Base-by-base conservation (phyloP, 2,329 filamentous ascomycete species). In the Kalmusia sp. region DNA sequence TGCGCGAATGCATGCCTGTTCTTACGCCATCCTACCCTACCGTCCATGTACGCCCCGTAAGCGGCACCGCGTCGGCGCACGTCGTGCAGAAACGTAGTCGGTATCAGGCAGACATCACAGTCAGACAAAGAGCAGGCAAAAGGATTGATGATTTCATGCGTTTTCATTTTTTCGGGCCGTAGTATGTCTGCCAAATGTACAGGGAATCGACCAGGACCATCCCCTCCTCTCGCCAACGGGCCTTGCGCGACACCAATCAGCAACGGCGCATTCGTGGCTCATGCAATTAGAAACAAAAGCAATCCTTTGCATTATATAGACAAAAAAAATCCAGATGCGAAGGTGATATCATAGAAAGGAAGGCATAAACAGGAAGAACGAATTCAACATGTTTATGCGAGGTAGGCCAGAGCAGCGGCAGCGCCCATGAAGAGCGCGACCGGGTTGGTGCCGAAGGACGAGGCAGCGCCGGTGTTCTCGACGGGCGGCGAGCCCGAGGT, bases 381-480 rank as follows among this genome's bases (percentile, higher is more conserved):
- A 52, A 49, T 46, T 35, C 57, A 47, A 34, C 12, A 49, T 44
- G 28, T 41, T 68, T 75, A 76, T 58, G 69, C 67, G 52, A 77
- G 67, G 67, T 74, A 77, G 40, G 71, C 70, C 52, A 78, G 69
- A 28, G 74, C 76, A 50, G 73, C 77, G 17, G 74, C 65, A 46
- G 71, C 75, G 50, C 76, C 69, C 51, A 77, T 63, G 53, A 77
- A 67, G 46, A 78, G 63, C 30, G 75, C 71, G 33, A 79, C 43
- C 15, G 72, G 73, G 65, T 71, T 75, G 48, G 66, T 61, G 40
- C 68, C 59, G 46, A 69, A 63, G 15, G 64, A 54, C 17, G 59
- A 50, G 22, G 71, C 68, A 45, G 68, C 68, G 39, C 67, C 65
- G 41, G 67, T 68, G 58, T 55, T 59, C 57, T 69, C 53, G 15